Base-by-base conservation (phyloP, 768 basidiomycete species). In the Trametes punicea region DNA sequence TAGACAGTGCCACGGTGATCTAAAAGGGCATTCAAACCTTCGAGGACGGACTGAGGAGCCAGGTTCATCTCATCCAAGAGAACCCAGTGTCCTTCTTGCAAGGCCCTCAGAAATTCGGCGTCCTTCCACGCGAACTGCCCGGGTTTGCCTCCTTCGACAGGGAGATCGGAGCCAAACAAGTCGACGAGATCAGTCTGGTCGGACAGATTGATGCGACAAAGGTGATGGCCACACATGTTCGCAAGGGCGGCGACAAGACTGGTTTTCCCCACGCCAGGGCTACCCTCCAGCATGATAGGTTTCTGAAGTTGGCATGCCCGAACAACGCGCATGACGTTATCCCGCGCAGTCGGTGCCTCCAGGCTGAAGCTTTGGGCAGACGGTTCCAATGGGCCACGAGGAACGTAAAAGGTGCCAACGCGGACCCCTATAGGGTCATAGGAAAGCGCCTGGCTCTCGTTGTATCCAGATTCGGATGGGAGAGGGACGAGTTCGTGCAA, bases 31-130 rank as follows among this genome's bases (percentile, higher is more conserved):
- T 99, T 99, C 36, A 99, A 81, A 26, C 97, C 97, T 73, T 99
- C 97, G 2, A 99, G 82, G 4, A 99, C 88, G 0, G 97, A 87
- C 66, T 99, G 96, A 27, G 96, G 92, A 0, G 96, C 96, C 34
- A 99, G 79, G 67, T 99, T 99, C 97, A 99, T 98, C 70, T 99
- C 97, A 67, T 99, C 97, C 9, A 99, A 80, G 6, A 99, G 82
- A 5, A 98, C 96, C 97, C 97, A 99, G 57, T 92, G 85, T 0
- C 97, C 97, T n/a, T 89, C 81, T 67, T 97, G 93, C 72, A 99
- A 73, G 1, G 97, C 95, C 55, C 81, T 84, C 38, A 99, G 76
- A 69, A 99, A 99, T 55, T 96, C 94, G 0, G 96, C 97, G 61
- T 98, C 93, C 70, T 88, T 92, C 97, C 97, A 99, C 1, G 87